Percentiles rank a stretch among this genome's conserved stretches.
Conservation (phyloP, 176 grass and related monocot species). For the bread wheat (Triticum aestivum) region IWGSC_CS_RefSeq_v2.1 NC_057810.1:660443935-660444434, state of each 20-base stretch:
- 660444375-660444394: too few relatives aligned
- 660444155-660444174: conserved; percentile 88
- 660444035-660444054: conserved; percentile 23
- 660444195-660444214: background rate
- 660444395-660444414: too few relatives aligned
- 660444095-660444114: conserved; percentile 83
- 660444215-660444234: background rate
- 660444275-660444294: too few relatives aligned
- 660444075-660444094: conserved; percentile 33
- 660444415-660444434: too few relatives aligned
- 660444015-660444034: conserved; percentile 14
- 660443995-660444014: conserved; percentile 91
- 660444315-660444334: too few relatives aligned
- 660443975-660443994: conserved; percentile 88
- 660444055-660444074: conserved; percentile 15
- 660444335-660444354: too few relatives aligned
- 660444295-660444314: too few relatives aligned
- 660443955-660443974: conserved; percentile 76
- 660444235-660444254: background rate
- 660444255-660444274: background rate
- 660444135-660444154: conserved; percentile 84
- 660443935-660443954: conserved; percentile 86
- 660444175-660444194: background rate
- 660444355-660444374: too few relatives aligned
- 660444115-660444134: conserved; percentile 74